Evolutionary conservation across 2,329 filamentous ascomycete species (phyloP), one percentile per base, ranked within the genome.

Genomic region (Aspergillus luchuensis): DNA sequence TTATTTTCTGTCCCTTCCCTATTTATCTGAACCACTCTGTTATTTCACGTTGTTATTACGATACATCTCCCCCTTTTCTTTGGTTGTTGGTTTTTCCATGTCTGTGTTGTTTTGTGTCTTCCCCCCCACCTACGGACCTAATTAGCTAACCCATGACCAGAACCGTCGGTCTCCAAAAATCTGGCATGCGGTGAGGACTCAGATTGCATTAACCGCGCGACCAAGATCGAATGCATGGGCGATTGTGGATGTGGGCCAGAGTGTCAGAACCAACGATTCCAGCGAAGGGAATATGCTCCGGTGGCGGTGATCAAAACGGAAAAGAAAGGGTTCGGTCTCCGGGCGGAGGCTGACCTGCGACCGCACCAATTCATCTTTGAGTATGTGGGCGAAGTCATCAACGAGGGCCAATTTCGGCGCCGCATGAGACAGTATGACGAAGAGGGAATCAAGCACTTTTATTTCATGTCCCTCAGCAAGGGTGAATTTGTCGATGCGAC

Each of bases 381-480:
- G 79, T 99, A 99, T 76, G 94, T 99, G 69, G 95, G 95, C 69
- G 95, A 99, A 78, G 95, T 98, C 69, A 97, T 99, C 74, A 94
- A 96, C 70, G 94, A 99, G 78, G 85, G 87, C 30, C 90, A 90
- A 10, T 98, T 98, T 73, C 90, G 92, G 58, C 87, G 88, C 60
- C 91, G 95, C 63, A 97, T 96, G 88, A 81, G 92, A 41, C 90
- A 96, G 71, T 99, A 99, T 77, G 92, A 97, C 73, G 86, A 95
- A 51, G 92, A 98, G 76, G 93, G 93, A 63, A 97, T 99, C 83
- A 97, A 96, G 77, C 95, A 99, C 78, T 99, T 99, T 77, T 99
- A 99, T 79, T 99, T 99, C 81, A 99, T 99, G 95, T 98, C 95
- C 28, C 87, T 99, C 63, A 96, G 88, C 73, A 96, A 96, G 76